Conservation (phyloP, 371 early-diverging fungal species). For the Mortierella sp. region DNA sequence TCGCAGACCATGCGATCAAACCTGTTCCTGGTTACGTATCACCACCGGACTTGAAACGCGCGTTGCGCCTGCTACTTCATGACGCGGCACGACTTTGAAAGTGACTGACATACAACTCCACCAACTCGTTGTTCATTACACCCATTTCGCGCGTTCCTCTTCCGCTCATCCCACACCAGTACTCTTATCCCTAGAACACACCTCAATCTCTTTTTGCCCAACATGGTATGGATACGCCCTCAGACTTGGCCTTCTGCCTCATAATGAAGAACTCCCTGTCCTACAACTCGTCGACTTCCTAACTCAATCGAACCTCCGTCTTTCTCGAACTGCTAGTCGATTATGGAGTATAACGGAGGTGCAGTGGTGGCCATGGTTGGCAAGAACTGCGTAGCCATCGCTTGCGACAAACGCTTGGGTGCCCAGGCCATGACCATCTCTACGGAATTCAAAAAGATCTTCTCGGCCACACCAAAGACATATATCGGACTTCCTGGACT, state of each 20-base stretch:
- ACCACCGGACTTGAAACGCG: background rate
- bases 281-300: background rate
- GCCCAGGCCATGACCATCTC: constrained; percentile 94
- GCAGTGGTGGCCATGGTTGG: constrained; percentile 99
- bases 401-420: constrained; percentile 95
- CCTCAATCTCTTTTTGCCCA: background rate
- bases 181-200: background rate
- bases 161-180: background rate
- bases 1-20: constrained; percentile 3
- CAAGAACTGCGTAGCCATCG: constrained; percentile 98
- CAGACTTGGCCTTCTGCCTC: background rate
- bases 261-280: background rate
- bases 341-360: constrained; percentile 94
- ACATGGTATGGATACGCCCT: constrained; percentile 8
- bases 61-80: constrained; percentile 6
- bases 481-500: constrained; percentile 96
- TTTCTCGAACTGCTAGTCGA: constrained; percentile 58
- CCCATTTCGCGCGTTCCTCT: background rate
- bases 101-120: background rate
- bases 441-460: constrained; percentile 95
- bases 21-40: constrained; percentile 19
- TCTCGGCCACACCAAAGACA: constrained; percentile 85
- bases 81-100: constrained; percentile 14
- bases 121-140: background rate
- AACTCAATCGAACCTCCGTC: background rate